A percentile compares a stretch with the other conserved stretches of the same genome.
phyloP scores from a whole-genome alignment of 2,329 filamentous ascomycete genomes.

The Alternaria gansuensis region DNA sequence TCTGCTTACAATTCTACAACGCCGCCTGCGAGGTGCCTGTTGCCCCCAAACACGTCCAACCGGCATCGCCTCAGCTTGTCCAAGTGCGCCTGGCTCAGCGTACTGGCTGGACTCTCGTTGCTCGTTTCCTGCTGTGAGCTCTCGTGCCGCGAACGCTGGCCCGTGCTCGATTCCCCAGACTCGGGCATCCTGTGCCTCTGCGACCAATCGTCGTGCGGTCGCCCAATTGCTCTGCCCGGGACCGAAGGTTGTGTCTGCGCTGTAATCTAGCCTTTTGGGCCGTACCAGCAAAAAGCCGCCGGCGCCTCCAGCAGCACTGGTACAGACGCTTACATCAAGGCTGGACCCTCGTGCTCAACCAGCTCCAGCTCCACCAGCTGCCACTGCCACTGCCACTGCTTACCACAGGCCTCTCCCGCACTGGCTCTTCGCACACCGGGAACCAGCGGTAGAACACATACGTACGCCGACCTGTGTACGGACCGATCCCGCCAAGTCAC shows the following conservation, averaged over 20 bases:
- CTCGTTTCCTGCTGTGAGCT: conserved; percentile 6
- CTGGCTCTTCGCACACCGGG: conserved; percentile 25
- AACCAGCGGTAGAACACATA: conserved; percentile 27
- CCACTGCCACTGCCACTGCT: conserved; percentile 22
- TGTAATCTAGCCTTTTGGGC: conserved; percentile 36
- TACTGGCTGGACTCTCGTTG: conserved; percentile 8
- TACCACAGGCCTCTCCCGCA: conserved; percentile 15
- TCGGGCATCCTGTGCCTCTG: conserved; percentile 16
- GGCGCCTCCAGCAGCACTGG: conserved; percentile 30
- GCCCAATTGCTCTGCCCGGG: conserved; percentile 38
- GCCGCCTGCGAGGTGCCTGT: conserved; percentile 26
- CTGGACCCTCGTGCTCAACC: conserved; percentile 25
- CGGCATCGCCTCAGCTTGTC: conserved; percentile 30
- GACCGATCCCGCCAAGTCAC: conserved; percentile 24
- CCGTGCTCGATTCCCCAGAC: conserved; percentile 27
- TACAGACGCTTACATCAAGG: conserved; percentile 26
- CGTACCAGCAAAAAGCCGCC: conserved; percentile 31
- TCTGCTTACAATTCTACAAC: conserved; percentile 40
- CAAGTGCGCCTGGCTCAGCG: conserved; percentile 14
- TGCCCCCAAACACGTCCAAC: conserved; percentile 3
- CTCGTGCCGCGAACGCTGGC: conserved; percentile 27
- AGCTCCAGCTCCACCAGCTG: conserved; percentile 19
- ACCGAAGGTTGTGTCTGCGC: conserved; percentile 41
- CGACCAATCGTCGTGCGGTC: conserved; percentile 43
- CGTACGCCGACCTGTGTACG: conserved; percentile 24